phyloP scores from a whole-genome alignment of 306 rosid species.

The Vigna radiata region DNA sequence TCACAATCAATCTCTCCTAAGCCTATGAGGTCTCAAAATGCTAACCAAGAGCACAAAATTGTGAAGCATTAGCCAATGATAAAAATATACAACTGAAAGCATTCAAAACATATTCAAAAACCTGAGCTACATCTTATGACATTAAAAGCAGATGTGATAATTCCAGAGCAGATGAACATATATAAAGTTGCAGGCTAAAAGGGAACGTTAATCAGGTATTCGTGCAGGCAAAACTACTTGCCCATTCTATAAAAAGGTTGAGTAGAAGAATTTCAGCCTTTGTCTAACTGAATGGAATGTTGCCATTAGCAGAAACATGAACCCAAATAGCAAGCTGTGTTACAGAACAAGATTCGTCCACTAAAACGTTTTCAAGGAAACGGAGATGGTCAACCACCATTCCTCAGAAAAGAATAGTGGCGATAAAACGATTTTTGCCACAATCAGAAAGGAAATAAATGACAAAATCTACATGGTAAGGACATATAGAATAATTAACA shows the following conservation, averaged over 20 bases:
- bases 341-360: background rate
- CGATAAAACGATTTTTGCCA: background rate
- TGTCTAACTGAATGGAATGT: background rate
- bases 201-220: background rate
- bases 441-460: background rate
- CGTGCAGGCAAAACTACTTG: background rate
- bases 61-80: constrained; percentile 2
- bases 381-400: background rate
- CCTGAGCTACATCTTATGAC: background rate
- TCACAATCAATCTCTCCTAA: background rate
- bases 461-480: background rate
- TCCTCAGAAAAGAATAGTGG: background rate
- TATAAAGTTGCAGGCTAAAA: background rate
- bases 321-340: constrained; percentile 7
- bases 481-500: background rate
- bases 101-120: background rate
- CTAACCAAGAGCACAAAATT: background rate
- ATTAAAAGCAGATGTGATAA: background rate
- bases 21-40: background rate
- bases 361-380: background rate
- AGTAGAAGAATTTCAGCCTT: constrained; percentile 30
- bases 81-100: background rate
- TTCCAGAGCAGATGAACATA: background rate
- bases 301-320: background rate
- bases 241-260: background rate